Evolutionary conservation across 345 rosid genomes (phyloP), one percentile per base, ranked within the genome.

Genomic region (Geranium brycei): DNA sequence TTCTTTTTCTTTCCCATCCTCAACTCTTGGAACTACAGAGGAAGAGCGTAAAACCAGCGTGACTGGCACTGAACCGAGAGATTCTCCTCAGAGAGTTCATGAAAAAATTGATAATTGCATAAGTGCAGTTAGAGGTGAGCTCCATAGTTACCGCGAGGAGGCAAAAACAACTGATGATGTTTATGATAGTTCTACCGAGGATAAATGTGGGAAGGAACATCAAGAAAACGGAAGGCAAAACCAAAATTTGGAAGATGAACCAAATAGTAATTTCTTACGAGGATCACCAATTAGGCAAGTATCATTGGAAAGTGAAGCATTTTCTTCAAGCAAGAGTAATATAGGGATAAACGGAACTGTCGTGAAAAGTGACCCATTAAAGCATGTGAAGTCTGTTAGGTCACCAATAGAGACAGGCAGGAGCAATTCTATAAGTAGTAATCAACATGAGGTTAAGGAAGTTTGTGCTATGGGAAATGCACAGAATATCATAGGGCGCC

Each of bases 361-460:
- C 68, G 68, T 76, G 30, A 71, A 67, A 72, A 70, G 17, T 63
- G 92, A 86, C 66, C 77, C 82, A 73, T 67, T 81, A 71, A 86
- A 75, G 73, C 83, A 71, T 73, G 85, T 85, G 70, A 92, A 80
- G 71, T 87, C 98, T 63, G 93, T 89, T 70, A 79, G 89, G 66
- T 84, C 92, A 59, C 75, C 82, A 51, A 60, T 83, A n/a, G 95
- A 87, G 51, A 64, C 78, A 6, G 61, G 67, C 57, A 71, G 80
- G 71, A 71, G 73, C 75, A 79, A 64, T 75, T 85, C 81, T 70
- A 66, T 64, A 61, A 70, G 71, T 67, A 71, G 61, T 69, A 81
- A 67, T 68, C 76, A 63, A 5, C 66, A 63, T 58, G 83, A 79
- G 73, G 63, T 64, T 32, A 71, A 69, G 76, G 87, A 81, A 69